Evolutionary conservation across 345 rosid species (phyloP), one percentile per base, ranked within the genome.

Genomic region (Pugionium cornutum): DNA sequence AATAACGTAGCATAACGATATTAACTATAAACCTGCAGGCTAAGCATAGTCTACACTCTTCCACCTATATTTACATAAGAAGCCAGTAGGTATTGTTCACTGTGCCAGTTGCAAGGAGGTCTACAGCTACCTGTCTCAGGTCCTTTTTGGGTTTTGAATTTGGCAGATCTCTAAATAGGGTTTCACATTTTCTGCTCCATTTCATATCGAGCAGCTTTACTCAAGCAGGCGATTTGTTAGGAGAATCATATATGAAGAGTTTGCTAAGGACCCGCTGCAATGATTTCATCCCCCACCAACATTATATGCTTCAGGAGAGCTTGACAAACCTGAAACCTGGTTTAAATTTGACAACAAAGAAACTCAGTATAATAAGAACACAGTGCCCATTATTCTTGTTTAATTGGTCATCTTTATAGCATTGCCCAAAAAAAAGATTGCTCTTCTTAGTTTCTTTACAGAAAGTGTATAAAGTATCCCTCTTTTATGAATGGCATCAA

Each of bases 231-330:
- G n/a, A 11, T 4, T 53, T 65, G 43, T 11, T 39, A 49, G 36
- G 57, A 63, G 25, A 50, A 50, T 64, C 40, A n/a, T n/a, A 39
- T 64, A 65, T 48, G 10, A 9, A 6, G 54, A 47, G 55, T 9
- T 27, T 27, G 9, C 2, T 35, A 62, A 27, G 31, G 43, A 26
- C 34, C 9, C 45, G 2, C 7, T 27, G 10, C 28, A 26, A 5
- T 61, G 26, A 33, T 61, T 33, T 28, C 53, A 40, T 40, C 33
- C 34, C 44, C 53, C 34, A 26, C 49, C 49, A 18, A 50, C 25
- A 29, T 39, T 30, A 64, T 40, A 41, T 52, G 51, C 59, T 42
- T 41, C 42, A 53, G 40, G 53, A 25, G 60, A 53, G 9, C 51
- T 43, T 53, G 43, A 42, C 4, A 64, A 30, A 41, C 35, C 4